phyloP scores from a whole-genome alignment of 2,329 filamentous ascomycete genomes.

The Fusarium vanettenii region DNA sequence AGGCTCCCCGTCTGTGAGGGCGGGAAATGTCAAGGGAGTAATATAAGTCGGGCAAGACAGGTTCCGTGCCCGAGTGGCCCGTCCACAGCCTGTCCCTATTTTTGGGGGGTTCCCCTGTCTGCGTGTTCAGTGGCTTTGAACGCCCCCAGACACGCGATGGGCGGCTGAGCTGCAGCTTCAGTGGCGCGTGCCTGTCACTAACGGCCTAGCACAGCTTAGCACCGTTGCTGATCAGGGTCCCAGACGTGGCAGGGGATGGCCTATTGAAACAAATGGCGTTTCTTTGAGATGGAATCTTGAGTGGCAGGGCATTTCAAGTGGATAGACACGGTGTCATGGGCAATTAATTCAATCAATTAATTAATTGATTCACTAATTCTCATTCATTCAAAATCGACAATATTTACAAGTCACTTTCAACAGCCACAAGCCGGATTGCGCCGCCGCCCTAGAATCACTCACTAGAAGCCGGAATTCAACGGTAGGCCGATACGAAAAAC shows the following conservation, averaged over 20 bases:
- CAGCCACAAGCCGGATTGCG: background rate
- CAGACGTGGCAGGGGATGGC: slow-evolving; percentile 25
- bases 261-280: slow-evolving; percentile 30
- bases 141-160: slow-evolving; percentile 12
- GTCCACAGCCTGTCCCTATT: slow-evolving; percentile 31
- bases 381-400: background rate
- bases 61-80: slow-evolving; percentile 3
- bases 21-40: background rate
- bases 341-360: background rate
- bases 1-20: background rate
- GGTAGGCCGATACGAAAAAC: slow-evolving; percentile 3
- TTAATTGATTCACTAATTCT: background rate
- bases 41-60: slow-evolving; percentile 14
- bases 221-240: slow-evolving; percentile 15
- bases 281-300: slow-evolving; percentile 5
- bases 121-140: slow-evolving; percentile 35
- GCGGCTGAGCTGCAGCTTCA: slow-evolving; percentile 34
- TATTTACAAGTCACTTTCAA: slow-evolving; percentile 1
- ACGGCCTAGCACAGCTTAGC: background rate
- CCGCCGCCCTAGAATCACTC: background rate
- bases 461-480: slow-evolving; percentile 5
- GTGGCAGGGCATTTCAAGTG: background rate
- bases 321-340: background rate
- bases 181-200: slow-evolving; percentile 31
- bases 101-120: slow-evolving; percentile 22